Base-by-base conservation (phyloP, 305 asterid genomes). In the Stenogyne calaminthoides region DNA sequence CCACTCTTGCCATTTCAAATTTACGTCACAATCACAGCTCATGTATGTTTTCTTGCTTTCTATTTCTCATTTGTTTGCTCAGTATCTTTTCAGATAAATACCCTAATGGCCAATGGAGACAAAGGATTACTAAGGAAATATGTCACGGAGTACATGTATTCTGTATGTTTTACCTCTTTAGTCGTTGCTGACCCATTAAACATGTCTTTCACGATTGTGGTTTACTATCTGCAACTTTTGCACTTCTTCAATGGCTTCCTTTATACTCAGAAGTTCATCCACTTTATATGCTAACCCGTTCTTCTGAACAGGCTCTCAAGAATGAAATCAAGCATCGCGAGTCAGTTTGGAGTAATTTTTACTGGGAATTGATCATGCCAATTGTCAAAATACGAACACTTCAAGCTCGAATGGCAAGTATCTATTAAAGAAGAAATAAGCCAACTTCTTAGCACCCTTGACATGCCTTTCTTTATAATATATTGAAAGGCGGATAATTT, bases 361-460 rank as follows among this genome's bases (percentile, higher is more conserved):
- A 90, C 81, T 95, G 99, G 99, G 97, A 95, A 76, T 82, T 95
- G 76, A 39, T 92, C 62, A 89, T 84, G 81, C 99, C 99, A 58
- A 80, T 90, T 56, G 85, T 82, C 46, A 92, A 85, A 80, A 87
- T 89, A 67, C 96, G 96, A 80, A 95, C 97, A 58, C 80, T 95
- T 61, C 92, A 92, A 80, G 99, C 99, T 84, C 96, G 99, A 79
- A 80, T 95, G 92, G 99, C 83, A 88, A 88, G 96, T 85, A 72
- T 78, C 74, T 77, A 32, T 73, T 20, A 57, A 70, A 59, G 42
- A 59, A 80, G 42, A 67, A 73, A 37, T 75, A 74, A 34, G 70
- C 36, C 36, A 44, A 74, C 42, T 64, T 18, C 49, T 80, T 76
- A 52, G 64, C 46, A 63, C 69, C 73, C 71, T 67, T 64, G 56